Conservation (phyloP, 2,329 filamentous ascomycete genomes). For the Aureobasidium sp. region DNA sequence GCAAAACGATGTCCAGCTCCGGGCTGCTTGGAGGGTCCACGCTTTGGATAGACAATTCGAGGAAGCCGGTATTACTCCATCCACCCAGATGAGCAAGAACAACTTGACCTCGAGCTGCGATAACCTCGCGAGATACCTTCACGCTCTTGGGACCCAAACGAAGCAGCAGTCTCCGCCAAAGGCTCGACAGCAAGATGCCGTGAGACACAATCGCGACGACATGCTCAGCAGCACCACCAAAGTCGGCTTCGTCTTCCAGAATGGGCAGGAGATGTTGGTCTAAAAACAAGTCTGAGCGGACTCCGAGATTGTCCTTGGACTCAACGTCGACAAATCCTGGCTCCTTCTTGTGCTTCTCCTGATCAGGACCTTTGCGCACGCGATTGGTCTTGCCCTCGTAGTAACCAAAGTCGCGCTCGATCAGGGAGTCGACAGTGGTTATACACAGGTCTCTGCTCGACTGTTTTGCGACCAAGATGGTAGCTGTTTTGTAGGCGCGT, state of each 20-base stretch:
- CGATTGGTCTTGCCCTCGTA: constrained; percentile 59
- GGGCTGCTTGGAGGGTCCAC: background rate
- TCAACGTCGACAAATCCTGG: constrained; percentile 54
- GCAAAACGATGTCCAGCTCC: background rate
- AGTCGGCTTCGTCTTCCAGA: constrained; percentile 30
- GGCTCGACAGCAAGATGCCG: constrained; percentile 66
- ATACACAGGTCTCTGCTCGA: constrained; percentile 26
- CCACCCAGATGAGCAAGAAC: constrained; percentile 48
- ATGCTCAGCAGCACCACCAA: constrained; percentile 23
- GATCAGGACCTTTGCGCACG: constrained; percentile 32
- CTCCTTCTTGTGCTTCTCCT: constrained; percentile 36
- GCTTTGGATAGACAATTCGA: constrained; percentile 32
- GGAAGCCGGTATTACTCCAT: constrained; percentile 61
- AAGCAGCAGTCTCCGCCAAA: constrained; percentile 57
- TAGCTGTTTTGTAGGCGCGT: constrained; percentile 65
- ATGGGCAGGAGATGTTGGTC: constrained; percentile 55
- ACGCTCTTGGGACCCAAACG: constrained; percentile 46
- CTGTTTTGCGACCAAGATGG: constrained; percentile 56
- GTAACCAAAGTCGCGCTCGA: constrained; percentile 68
- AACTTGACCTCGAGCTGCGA: constrained; percentile 29
- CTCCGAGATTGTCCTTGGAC: constrained; percentile 58
- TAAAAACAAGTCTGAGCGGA: constrained; percentile 60
- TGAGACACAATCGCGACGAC: constrained; percentile 69
- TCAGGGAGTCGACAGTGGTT: constrained; percentile 44
- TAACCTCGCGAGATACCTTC: constrained; percentile 37